A percentile compares a stretch with the other conserved stretches of the same genome.
These are phyloP conservation scores for Oldenlandia corymbosa DNA, from an alignment of 257 asterid genomes.

Conservation along the genomic window DNA sequence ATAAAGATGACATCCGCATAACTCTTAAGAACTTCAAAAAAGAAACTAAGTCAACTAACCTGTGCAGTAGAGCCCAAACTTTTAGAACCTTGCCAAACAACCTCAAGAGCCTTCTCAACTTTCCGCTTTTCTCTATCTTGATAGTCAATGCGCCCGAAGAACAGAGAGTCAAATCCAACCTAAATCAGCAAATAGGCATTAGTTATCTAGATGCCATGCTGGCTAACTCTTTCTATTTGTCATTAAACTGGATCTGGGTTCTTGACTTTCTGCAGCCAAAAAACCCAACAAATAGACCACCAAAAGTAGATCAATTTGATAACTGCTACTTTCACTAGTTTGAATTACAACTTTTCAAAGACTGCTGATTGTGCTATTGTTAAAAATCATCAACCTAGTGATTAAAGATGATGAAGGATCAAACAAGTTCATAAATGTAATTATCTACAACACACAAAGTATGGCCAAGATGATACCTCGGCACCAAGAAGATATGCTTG, in stretches of 20 bases:
- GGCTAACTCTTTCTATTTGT: no score
- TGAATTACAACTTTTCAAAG: no score
- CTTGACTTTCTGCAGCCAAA: background rate
- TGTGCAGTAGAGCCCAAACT: slow-evolving; percentile 78
- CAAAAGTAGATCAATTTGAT: background rate
- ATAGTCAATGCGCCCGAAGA: slow-evolving; percentile 92
- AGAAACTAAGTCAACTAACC: slow-evolving; percentile 35
- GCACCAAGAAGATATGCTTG: slow-evolving; percentile 98
- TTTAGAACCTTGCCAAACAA: slow-evolving; percentile 85
- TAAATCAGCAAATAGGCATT: slow-evolving; percentile 26
- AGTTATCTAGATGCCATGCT: no score
- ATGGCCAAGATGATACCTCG: slow-evolving; percentile 43
- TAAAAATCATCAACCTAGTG: background rate
- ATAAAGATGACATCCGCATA: background rate
- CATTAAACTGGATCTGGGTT: background rate
- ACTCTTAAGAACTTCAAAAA: slow-evolving; percentile 4
- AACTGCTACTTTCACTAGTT: background rate
- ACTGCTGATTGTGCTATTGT: background rate
- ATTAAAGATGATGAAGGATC: background rate
- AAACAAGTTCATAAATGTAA: background rate
- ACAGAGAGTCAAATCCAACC: slow-evolving; percentile 97
- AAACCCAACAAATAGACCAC: background rate
- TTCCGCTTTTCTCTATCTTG: slow-evolving; percentile 88
- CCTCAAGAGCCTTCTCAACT: slow-evolving; percentile 81
- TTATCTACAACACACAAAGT: background rate